A percentile compares a stretch with the other conserved stretches of the same genome.
Conservation (phyloP, 257 asterid genomes). For the Capsicum baccatum region DNA sequence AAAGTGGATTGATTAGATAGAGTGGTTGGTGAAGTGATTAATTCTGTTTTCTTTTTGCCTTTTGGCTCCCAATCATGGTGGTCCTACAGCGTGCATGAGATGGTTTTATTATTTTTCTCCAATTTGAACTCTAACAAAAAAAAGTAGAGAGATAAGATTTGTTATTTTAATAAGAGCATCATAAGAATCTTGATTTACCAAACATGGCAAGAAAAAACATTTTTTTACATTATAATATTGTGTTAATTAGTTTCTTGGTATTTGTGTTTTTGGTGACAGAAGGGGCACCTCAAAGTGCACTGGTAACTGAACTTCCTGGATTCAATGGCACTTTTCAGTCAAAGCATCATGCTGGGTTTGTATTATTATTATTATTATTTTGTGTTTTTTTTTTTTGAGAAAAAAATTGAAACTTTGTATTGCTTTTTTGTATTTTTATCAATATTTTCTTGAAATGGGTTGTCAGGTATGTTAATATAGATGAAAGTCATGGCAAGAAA, state of each 20-base stretch:
- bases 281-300: conserved; percentile 72
- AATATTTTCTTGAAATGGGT: conserved; percentile 28
- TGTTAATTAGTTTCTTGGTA: conserved; percentile 28
- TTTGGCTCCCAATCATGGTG: too few relatives aligned
- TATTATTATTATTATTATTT: not conserved
- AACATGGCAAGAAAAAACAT: conserved; percentile 23
- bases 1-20: too few relatives aligned
- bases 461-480: conserved; percentile 70
- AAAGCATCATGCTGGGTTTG: conserved; percentile 89
- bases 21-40: too few relatives aligned
- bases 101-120: not conserved
- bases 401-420: not conserved
- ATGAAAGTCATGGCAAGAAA: conserved; percentile 70
- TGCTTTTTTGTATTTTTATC: conserved; percentile 29
- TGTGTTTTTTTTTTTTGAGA: not conserved
- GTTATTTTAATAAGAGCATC: not conserved
- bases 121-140: too few relatives aligned
- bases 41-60: too few relatives aligned
- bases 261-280: conserved; percentile 33
- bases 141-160: too few relatives aligned
- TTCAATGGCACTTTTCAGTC: conserved; percentile 74
- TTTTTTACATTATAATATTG: not conserved
- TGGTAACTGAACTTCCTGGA: conserved; percentile 70
- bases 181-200: not conserved
- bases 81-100: not conserved